These are phyloP conservation scores for Botrytis hyacinthi DNA, from an alignment of 2,329 filamentous ascomycete species.

Conservation along the genomic window DNA sequence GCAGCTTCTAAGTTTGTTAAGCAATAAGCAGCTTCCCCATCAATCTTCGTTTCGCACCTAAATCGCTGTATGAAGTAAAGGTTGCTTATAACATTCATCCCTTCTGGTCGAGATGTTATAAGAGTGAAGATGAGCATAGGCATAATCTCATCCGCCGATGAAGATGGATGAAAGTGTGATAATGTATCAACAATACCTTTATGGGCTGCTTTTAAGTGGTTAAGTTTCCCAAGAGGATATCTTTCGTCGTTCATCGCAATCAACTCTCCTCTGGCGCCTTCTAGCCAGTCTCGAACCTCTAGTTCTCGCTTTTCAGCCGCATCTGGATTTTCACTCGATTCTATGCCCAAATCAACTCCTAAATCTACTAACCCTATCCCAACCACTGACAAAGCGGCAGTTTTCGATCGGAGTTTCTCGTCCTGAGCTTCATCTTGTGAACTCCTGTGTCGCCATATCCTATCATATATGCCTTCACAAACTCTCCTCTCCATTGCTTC, in stretches of 20 bases:
- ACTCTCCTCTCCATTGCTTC: conserved; percentile 87
- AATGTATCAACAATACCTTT: conserved; percentile 91
- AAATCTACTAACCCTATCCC: conserved; percentile 86
- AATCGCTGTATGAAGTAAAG: conserved; percentile 93
- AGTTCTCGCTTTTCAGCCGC: conserved; percentile 58
- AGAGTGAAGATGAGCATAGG: conserved; percentile 95
- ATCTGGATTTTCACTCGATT: conserved; percentile 53
- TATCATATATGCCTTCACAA: conserved; percentile 80
- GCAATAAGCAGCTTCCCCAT: conserved; percentile 94
- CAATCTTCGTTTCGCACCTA: conserved; percentile 78
- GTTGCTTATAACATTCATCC: conserved; percentile 88
- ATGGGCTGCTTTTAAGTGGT: conserved; percentile 82
- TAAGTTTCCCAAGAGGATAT: conserved; percentile 87
- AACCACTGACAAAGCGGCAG: conserved; percentile 84
- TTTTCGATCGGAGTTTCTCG: conserved; percentile 91
- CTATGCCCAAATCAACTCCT: conserved; percentile 68
- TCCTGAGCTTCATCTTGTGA: conserved; percentile 94
- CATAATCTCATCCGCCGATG: conserved; percentile 94
- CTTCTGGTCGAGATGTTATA: conserved; percentile 83
- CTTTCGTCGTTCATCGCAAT: conserved; percentile 80
- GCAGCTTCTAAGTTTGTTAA: conserved; percentile 94
- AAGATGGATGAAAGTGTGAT: conserved; percentile 67
- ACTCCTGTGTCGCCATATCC: conserved; percentile 86
- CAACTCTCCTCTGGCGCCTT: conserved; percentile 68
- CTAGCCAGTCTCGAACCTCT: conserved; percentile 71